Percentiles rank a stretch among this genome's conserved stretches.
Conservation (phyloP, 2,329 filamentous ascomycete species). For the Pseudogymnoascus sp. region DNA sequence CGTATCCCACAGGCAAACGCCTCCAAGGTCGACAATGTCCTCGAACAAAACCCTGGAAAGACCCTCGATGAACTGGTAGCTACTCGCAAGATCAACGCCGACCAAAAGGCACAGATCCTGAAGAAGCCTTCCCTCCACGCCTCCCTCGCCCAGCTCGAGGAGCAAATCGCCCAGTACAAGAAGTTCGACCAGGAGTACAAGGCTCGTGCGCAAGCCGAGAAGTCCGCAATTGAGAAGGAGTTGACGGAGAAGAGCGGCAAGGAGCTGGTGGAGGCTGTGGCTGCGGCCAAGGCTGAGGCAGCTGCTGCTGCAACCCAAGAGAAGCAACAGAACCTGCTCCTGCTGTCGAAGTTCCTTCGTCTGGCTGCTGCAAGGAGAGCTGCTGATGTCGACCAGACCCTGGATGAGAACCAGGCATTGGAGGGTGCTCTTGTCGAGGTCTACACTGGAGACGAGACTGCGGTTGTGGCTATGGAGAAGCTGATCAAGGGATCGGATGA, state of each 20-base stretch:
- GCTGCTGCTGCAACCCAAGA: constrained; percentile 46
- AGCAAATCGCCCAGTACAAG: constrained; percentile 65
- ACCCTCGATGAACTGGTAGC: constrained; percentile 65
- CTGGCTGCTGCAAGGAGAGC: constrained; percentile 67
- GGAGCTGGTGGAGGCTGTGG: constrained; percentile 40
- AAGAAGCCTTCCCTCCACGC: constrained; percentile 68
- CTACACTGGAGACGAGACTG: constrained; percentile 68
- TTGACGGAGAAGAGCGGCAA: constrained; percentile 41
- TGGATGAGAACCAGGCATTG: constrained; percentile 70
- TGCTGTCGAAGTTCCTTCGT: constrained; percentile 73
- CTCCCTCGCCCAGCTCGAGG: constrained; percentile 62
- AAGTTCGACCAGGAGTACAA: constrained; percentile 69
- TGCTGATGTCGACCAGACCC: constrained; percentile 51
- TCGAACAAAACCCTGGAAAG: constrained; percentile 61
- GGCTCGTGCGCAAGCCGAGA: constrained; percentile 47
- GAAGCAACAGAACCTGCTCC: constrained; percentile 51
- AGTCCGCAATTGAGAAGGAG: constrained; percentile 51
- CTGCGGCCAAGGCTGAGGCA: constrained; percentile 45
- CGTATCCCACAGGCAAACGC: constrained; percentile 50
- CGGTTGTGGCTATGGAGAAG: constrained; percentile 68
- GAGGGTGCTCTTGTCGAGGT: constrained; percentile 72
- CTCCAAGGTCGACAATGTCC: constrained; percentile 61
- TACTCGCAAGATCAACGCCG: constrained; percentile 66
- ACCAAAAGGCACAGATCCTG: constrained; percentile 67
- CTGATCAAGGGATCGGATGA: constrained; percentile 66